Conservation (phyloP, 164 flowering plant genomes). For the Echeveria elegans region DNA sequence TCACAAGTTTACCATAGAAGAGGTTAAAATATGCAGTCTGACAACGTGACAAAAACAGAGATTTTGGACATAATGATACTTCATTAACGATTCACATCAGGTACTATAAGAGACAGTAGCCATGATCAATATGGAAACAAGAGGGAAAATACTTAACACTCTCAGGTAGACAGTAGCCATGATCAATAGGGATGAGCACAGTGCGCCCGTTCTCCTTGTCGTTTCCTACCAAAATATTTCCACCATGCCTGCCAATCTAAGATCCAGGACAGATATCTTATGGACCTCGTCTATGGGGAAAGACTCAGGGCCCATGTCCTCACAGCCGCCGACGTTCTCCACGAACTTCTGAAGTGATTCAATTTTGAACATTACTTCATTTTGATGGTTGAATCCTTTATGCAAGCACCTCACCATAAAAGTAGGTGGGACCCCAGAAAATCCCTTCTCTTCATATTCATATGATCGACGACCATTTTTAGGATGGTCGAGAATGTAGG, state of each 20-base stretch:
- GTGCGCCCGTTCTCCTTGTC: slow-evolving; percentile 23
- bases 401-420: slow-evolving; percentile 37
- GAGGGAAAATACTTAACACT: slow-evolving; percentile 28
- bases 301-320: slow-evolving; percentile 49
- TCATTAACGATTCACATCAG: not conserved
- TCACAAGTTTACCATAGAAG: too few species aligned
- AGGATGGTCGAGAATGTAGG: slow-evolving; percentile 50
- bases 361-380: slow-evolving; percentile 23
- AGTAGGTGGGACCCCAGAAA: slow-evolving; percentile 59
- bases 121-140: too few species aligned
- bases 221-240: slow-evolving; percentile 34
- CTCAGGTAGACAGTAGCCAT: slow-evolving; percentile 64
- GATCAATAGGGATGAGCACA: slow-evolving; percentile 46
- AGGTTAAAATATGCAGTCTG: too few species aligned
- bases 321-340: slow-evolving; percentile 53
- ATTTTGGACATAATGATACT: not conserved
- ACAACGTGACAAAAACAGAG: not conserved
- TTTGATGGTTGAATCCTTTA: slow-evolving; percentile 38
- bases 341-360: slow-evolving; percentile 55
- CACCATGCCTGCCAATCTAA: slow-evolving; percentile 57
- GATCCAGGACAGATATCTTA: slow-evolving; percentile 53
- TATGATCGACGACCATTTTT: slow-evolving; percentile 24
- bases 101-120: not conserved
- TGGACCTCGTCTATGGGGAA: slow-evolving; percentile 50
- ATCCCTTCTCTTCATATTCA: slow-evolving; percentile 26